phyloP scores from a whole-genome alignment of 768 basidiomycete species.

The Tricholoma sp. region DNA sequence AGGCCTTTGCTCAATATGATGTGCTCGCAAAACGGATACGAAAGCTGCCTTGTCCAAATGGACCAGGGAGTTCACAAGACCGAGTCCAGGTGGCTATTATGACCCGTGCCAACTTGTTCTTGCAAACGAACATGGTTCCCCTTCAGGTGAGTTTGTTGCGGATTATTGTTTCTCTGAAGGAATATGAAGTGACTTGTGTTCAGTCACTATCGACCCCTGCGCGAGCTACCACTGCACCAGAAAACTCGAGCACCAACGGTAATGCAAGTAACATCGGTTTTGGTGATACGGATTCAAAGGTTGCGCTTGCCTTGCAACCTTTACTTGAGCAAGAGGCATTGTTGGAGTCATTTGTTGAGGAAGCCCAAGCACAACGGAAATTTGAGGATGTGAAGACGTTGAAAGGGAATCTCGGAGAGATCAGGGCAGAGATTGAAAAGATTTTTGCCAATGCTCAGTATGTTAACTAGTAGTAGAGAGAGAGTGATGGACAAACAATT shows the following conservation, averaged over 20 bases:
- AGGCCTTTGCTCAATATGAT: conserved; percentile 87
- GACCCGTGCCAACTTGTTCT: conserved; percentile 69
- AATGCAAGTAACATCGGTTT: conserved; percentile 14
- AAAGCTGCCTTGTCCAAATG: conserved; percentile 56
- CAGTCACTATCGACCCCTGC: conserved; percentile 50
- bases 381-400: conserved; percentile 93
- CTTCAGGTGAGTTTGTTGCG: conserved; percentile 51
- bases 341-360: conserved; percentile 84
- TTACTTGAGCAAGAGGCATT: conserved; percentile 92
- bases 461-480: not conserved
- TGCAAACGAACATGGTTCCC: conserved; percentile 89
- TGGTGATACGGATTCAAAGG: conserved; percentile 63
- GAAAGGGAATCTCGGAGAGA: conserved; percentile 74
- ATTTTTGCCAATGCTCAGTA: conserved; percentile 34
- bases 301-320: conserved; percentile 77
- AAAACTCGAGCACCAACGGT: conserved; percentile 2
- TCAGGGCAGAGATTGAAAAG: conserved; percentile 76
- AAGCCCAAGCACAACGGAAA: conserved; percentile 86
- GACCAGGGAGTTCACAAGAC: conserved; percentile 70
- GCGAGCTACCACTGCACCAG: conserved; percentile 17
- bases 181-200: not conserved
- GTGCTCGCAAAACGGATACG: conserved; percentile 82
- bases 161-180: not conserved
- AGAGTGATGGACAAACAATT: conserved; percentile 12
- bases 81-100: conserved; percentile 80